Base-by-base conservation (phyloP, 768 basidiomycete species). In the Tulasnella sp. region DNA sequence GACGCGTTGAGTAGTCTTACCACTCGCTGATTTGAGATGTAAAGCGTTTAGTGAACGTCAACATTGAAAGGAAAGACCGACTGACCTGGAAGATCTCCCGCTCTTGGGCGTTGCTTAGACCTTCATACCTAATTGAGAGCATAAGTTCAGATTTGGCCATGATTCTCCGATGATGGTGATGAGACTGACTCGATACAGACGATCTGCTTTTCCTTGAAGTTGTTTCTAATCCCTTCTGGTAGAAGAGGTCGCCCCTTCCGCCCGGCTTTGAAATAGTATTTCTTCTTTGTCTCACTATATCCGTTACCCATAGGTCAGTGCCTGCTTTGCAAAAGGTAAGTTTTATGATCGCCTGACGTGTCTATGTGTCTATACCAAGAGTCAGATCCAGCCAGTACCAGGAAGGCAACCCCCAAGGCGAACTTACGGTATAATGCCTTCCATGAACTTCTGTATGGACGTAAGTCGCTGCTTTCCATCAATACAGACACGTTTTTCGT, bases 381-480 rank as follows among this genome's bases (percentile, higher is more conserved):
- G 15, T 11, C 32, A 50, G 11, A 60, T 50, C 15, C 13, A 50
- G n/a, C 29, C 7, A 47, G 27, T 34, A n/a, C 19, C 9, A 2
- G 38, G 15, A 38, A 7, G 42, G 29, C 26, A 41, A 49, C 30
- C 19, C 15, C 10, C 9, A 54, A 60, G 65, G 17, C 42, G 43
- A 32, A 70, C 81, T 15, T 64, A 85, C 84, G 58, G 58, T n/a
- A 59, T 59, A 10, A 59, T 13, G 13, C 58, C 58, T 30, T 59
- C 58, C 48, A 59, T 51, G 29, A 59, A 59, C 19, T 76, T 73
- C 48, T 81, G 75, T 49, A 91, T 83, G 0, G 85, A 87, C 0
- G 85, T 84, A 61, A 86, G 68, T 24, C 88, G 73, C 67, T 91
- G 88, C 66, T 91, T 91, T 17, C 88, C 88, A 63, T 86, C 85